Evolutionary conservation across 169 alveolate species (phyloP).

Genomic region (Eimeria brunetti): DNA sequence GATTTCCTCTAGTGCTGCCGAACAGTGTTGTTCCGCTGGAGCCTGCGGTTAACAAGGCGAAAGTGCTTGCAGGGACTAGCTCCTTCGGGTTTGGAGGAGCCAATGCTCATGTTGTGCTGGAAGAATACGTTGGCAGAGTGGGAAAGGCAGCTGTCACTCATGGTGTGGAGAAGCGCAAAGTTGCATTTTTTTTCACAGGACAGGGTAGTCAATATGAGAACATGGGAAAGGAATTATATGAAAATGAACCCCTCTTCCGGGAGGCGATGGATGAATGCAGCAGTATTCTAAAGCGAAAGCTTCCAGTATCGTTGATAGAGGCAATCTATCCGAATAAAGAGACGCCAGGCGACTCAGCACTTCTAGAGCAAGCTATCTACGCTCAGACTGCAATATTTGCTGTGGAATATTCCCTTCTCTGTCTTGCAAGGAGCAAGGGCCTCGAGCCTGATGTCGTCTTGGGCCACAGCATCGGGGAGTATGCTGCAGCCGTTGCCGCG

Average conservation of each 20-base stretch:
- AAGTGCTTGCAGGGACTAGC: constrained; percentile 81
- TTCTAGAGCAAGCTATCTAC: constrained; percentile 51
- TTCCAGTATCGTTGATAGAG: constrained; percentile 8
- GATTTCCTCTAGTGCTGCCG: constrained; percentile 26
- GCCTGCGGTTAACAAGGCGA: constrained; percentile 35
- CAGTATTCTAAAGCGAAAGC: constrained; percentile 48
- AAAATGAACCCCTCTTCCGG: constrained; percentile 75
- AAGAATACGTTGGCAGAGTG: neutral
- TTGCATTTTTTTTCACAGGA: constrained; percentile 83
- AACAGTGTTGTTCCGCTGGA: neutral
- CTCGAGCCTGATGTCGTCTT: constrained; percentile 81
- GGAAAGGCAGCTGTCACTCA: neutral
- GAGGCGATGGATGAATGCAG: constrained; percentile 80
- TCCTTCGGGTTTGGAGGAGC: constrained; percentile 88
- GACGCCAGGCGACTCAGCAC: neutral
- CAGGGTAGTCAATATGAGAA: constrained; percentile 82
- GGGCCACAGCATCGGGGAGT: constrained; percentile 86
- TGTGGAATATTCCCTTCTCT: constrained; percentile 82
- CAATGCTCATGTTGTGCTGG: constrained; percentile 83
- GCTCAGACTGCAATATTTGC: constrained; percentile 84
- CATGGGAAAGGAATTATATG: constrained; percentile 84
- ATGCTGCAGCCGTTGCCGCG: constrained; percentile 82
- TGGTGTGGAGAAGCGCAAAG: constrained; percentile 29
- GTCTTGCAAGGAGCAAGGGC: constrained; percentile 78
- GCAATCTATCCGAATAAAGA: constrained; percentile 51